Evolutionary conservation across 2,329 filamentous ascomycete species (phyloP).

Genomic region (Fusarium transvaalense): DNA sequence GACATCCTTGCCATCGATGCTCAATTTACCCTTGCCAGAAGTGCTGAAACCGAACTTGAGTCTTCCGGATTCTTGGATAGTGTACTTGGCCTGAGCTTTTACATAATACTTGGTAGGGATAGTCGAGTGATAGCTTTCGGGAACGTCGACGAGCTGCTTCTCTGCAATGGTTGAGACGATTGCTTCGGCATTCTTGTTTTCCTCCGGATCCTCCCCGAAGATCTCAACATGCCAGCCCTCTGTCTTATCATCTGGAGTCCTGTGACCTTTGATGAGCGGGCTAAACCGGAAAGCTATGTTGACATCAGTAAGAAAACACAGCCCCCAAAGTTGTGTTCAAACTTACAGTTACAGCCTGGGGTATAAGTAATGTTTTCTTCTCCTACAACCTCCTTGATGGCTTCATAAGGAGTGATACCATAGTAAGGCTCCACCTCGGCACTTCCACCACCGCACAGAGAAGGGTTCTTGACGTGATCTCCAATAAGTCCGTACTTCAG

Average conservation of each 20-base stretch:
- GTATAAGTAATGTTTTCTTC: conserved; percentile 36
- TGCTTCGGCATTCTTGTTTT: neutral
- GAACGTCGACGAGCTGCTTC: conserved; percentile 40
- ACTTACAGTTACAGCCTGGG: conserved; percentile 41
- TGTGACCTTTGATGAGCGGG: conserved; percentile 29
- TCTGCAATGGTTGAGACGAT: conserved; percentile 23
- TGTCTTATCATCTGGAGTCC: neutral
- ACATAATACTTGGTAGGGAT: conserved; percentile 38
- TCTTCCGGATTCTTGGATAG: neutral
- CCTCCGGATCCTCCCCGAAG: conserved; percentile 25
- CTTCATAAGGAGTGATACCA: conserved; percentile 51
- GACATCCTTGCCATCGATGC: conserved; percentile 50
- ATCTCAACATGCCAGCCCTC: conserved; percentile 38
- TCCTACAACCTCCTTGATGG: conserved; percentile 45
- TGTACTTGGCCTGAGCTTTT: conserved; percentile 28
- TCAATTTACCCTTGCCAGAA: conserved; percentile 53
- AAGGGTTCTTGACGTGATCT: conserved; percentile 56
- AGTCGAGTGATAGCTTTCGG: conserved; percentile 30
- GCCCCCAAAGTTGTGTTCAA: accelerated
- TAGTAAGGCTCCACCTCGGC: conserved; percentile 54
- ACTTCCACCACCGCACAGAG: conserved; percentile 53
- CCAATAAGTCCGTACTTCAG: conserved; percentile 55
- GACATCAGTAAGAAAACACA: neutral
- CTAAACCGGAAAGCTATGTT: conserved; percentile 33
- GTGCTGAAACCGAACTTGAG: conserved; percentile 52